phyloP scores from a whole-genome alignment of 1,139 yeast species.

The Suhomyces anneliseae region DNA sequence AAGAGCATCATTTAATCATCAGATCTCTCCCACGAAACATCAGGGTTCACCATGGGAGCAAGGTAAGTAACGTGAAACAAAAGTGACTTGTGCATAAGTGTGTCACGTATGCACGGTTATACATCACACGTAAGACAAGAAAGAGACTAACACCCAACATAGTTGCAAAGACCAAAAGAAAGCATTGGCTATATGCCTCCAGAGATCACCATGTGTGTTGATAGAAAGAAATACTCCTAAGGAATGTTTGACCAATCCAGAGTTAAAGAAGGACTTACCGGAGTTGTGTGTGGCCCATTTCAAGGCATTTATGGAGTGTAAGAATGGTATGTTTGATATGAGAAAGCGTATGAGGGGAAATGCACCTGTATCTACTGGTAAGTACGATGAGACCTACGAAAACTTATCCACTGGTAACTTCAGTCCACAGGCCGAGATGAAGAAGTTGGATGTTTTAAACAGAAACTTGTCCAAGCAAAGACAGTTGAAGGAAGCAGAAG shows the following conservation, averaged over 20 bases:
- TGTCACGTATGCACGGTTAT: no score
- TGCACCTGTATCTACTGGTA: slow-evolving; percentile 90
- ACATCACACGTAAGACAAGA: background rate
- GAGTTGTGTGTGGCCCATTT: slow-evolving; percentile 85
- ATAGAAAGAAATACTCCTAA: slow-evolving; percentile 88
- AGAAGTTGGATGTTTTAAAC: slow-evolving; percentile 60
- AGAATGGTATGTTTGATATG: slow-evolving; percentile 83
- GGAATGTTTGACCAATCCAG: slow-evolving; percentile 81
- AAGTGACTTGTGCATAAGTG: background rate
- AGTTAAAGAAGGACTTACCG: slow-evolving; percentile 72
- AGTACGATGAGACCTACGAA: slow-evolving; percentile 82
- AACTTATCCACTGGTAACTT: slow-evolving; percentile 78
- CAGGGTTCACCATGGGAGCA: slow-evolving; percentile 26
- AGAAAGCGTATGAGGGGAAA: slow-evolving; percentile 90
- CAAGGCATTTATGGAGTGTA: slow-evolving; percentile 85
- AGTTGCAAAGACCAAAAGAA: slow-evolving; percentile 93
- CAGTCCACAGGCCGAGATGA: slow-evolving; percentile 77
- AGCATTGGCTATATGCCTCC: slow-evolving; percentile 92
- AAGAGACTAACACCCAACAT: slow-evolving; percentile 4
- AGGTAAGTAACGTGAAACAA: slow-evolving; percentile 24
- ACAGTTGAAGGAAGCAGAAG: slow-evolving; percentile 18
- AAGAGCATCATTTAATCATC: background rate
- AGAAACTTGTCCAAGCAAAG: slow-evolving; percentile 39
- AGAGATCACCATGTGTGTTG: slow-evolving; percentile 94
- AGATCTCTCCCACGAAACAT: background rate